Base-by-base conservation (phyloP, 192 early-diverging fungal species). In the Rhizophlyctis rosea region DNA sequence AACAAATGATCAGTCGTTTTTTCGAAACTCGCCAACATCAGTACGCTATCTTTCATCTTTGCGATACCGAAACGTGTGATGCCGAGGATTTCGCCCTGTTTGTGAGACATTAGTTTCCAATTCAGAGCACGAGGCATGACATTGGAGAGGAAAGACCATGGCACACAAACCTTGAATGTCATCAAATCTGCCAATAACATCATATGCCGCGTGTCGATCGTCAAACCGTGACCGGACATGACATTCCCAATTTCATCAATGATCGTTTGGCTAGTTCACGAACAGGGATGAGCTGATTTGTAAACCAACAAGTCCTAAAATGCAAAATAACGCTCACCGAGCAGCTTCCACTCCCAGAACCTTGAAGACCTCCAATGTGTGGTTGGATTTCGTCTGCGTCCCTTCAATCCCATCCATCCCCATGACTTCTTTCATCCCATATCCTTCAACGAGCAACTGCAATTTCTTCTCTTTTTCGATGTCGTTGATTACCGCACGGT, bases 1-100 rank as follows among this genome's bases (percentile, higher is more conserved):
- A 99, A 98, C 64, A 99, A 79, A 66, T 98, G 96, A 66, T 99
- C 98, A 0, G 96, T 97, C 0, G 98, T 99, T 81, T 98, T 98
- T 79, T 99, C 98, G 67, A 99, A 99, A 36, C 95, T 98, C 9
- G 96, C 96, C 68, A 98, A 81, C 95, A 98, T 98, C 65, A 99
- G 85, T 14, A 98, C 98, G 71, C 89, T 91, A 75, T 98, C 95
- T 71, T 96, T 96, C 96, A 98, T 98, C 83, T 98, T 97, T 56
- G 95, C 88, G 64, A 99, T 94, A 75, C 98, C 98, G 71, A 97
- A 98, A 24, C 98, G 88, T 34, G 95, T 98, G 62, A 99, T 96
- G 58, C 96, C 98, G 4, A 99, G 77, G 1, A 98, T 87, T 80
- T 99, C 95, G 14, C 98, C 98, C 87, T 88, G 59, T 28, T 36